phyloP scores from a whole-genome alignment of 768 basidiomycete genomes.

The Gelatoporia subvermispora region DNA sequence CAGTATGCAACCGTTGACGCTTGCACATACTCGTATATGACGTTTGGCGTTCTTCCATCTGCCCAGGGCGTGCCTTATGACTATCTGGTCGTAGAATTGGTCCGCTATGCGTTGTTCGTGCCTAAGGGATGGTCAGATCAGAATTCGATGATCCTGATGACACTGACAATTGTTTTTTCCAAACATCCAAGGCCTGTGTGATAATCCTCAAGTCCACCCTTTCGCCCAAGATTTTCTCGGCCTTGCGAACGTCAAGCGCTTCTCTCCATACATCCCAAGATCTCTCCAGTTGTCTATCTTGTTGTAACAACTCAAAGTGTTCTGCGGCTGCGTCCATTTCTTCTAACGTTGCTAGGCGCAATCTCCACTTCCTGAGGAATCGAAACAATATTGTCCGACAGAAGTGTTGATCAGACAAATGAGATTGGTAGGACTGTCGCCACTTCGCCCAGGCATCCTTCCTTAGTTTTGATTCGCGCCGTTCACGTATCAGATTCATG shows the following conservation, averaged over 20 bases:
- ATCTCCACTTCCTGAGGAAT: slow-evolving; percentile 52
- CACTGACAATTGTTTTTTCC: slow-evolving; percentile 56
- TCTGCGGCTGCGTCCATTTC: slow-evolving; percentile 47
- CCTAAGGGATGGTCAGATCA: slow-evolving; percentile 28
- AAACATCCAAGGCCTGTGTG: slow-evolving; percentile 42
- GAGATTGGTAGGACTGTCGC: slow-evolving; percentile 52
- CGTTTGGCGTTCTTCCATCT: slow-evolving; percentile 53
- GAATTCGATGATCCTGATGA: not conserved
- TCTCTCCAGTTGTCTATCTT: slow-evolving; percentile 33
- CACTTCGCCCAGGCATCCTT: slow-evolving; percentile 63
- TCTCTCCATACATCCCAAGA: slow-evolving; percentile 59
- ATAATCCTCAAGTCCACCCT: slow-evolving; percentile 46
- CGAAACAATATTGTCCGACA: slow-evolving; percentile 37
- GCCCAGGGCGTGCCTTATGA: slow-evolving; percentile 42
- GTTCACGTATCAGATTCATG: slow-evolving; percentile 59
- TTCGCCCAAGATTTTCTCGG: slow-evolving; percentile 40
- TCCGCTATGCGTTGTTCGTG: slow-evolving; percentile 39
- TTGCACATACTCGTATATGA: slow-evolving; percentile 43
- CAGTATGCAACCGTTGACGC: not conserved
- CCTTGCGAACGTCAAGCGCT: slow-evolving; percentile 36
- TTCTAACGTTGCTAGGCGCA: slow-evolving; percentile 34
- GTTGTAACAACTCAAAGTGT: slow-evolving; percentile 34
- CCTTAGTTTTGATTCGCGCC: slow-evolving; percentile 46
- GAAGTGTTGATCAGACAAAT: slow-evolving; percentile 49
- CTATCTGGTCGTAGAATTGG: slow-evolving; percentile 33